phyloP scores from a whole-genome alignment of 2,329 filamentous ascomycete species.

The Coniochaeta ligniaria region DNA sequence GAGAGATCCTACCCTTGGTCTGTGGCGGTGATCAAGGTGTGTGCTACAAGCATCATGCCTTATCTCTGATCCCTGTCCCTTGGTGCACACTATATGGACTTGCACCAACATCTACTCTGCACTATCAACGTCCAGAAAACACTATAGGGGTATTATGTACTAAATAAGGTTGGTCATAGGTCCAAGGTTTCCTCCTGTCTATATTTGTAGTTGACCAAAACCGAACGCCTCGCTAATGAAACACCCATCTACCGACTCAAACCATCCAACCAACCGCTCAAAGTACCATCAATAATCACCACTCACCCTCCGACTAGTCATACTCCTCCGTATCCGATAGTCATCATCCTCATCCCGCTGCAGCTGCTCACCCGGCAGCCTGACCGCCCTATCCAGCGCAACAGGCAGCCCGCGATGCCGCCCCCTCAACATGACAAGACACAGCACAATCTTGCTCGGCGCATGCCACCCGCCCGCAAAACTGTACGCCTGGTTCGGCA shows the following conservation, averaged over 20 bases:
- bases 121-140: too few relatives aligned
- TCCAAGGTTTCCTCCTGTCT: not conserved
- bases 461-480: conserved; percentile 48
- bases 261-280: not conserved
- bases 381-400: conserved; percentile 45
- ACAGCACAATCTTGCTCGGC: conserved; percentile 48
- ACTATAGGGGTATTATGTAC: too few relatives aligned
- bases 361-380: conserved; percentile 28
- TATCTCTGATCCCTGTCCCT: too few relatives aligned
- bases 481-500: conserved; percentile 43
- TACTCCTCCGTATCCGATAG: conserved; percentile 27
- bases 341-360: conserved; percentile 33
- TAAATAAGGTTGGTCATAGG: too few relatives aligned
- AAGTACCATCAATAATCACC: not conserved
- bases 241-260: not conserved
- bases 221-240: not conserved
- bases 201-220: not conserved
- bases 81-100: too few relatives aligned
- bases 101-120: too few relatives aligned
- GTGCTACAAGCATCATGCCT: too few relatives aligned
- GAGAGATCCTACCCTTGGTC: too few relatives aligned
- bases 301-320: conserved; percentile 23
- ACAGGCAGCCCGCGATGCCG: conserved; percentile 48
- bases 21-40: too few relatives aligned
- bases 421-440: conserved; percentile 48